These are phyloP conservation scores for Clarireedia paspali DNA, from an alignment of 2,329 filamentous ascomycete genomes.

Conservation along the genomic window DNA sequence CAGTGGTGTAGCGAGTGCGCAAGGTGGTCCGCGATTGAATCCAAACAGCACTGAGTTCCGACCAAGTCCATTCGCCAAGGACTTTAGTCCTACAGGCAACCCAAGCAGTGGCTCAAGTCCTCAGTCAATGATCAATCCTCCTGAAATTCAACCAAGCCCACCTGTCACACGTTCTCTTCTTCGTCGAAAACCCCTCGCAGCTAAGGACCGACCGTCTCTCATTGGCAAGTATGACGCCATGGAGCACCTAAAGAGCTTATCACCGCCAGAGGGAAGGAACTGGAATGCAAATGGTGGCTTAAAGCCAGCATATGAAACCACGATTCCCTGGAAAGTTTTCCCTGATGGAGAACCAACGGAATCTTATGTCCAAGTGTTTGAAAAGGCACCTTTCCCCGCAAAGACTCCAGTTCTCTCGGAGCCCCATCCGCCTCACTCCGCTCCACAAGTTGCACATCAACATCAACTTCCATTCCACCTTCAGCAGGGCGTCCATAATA, in stretches of 20 bases:
- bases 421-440: slow-evolving; percentile 60
- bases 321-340: slow-evolving; percentile 73
- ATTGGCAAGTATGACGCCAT: slow-evolving; percentile 56
- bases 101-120: slow-evolving; percentile 66
- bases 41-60: slow-evolving; percentile 72
- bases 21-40: slow-evolving; percentile 50
- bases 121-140: slow-evolving; percentile 40
- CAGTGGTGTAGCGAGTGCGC: slow-evolving; percentile 42
- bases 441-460: slow-evolving; percentile 70
- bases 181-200: slow-evolving; percentile 62
- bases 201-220: slow-evolving; percentile 45
- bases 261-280: slow-evolving; percentile 48
- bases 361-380: slow-evolving; percentile 73
- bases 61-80: slow-evolving; percentile 70
- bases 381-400: slow-evolving; percentile 51
- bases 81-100: slow-evolving; percentile 65
- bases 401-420: slow-evolving; percentile 48
- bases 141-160: slow-evolving; percentile 27
- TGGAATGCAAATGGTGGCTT: slow-evolving; percentile 77
- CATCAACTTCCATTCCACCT: slow-evolving; percentile 80
- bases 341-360: slow-evolving; percentile 64
- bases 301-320: slow-evolving; percentile 74
- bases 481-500: slow-evolving; percentile 62
- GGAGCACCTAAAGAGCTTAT: slow-evolving; percentile 45
- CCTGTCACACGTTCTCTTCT: slow-evolving; percentile 45